Conservation (phyloP, 495 filamentous ascomycete species). For the Oidiodendron maius region DNA sequence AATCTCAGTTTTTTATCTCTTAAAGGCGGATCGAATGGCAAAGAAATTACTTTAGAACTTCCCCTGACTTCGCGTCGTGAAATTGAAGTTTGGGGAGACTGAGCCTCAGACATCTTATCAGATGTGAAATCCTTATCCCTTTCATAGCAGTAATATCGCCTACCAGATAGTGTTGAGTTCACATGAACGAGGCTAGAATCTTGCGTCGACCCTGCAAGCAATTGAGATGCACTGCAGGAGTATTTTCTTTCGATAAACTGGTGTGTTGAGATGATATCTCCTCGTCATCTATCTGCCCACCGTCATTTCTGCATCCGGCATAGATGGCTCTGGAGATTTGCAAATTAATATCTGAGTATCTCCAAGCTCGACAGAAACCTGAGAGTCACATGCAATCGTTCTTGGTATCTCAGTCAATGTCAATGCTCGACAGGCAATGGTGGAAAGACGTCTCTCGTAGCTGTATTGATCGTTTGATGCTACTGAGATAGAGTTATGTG, state of each 20-base stretch:
- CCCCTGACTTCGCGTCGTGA: too few species aligned
- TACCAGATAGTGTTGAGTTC: conserved; percentile 10
- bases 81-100: too few species aligned
- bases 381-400: background rate
- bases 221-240: conserved; percentile 9
- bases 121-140: too few species aligned
- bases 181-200: background rate
- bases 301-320: conserved; percentile 6
- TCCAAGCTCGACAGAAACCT: conserved; percentile 2
- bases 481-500: background rate
- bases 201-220: background rate
- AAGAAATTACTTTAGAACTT: too few species aligned
- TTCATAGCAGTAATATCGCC: too few species aligned
- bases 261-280: conserved; percentile 1
- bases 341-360: background rate
- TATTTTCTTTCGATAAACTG: conserved; percentile 3
- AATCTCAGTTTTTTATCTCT: too few species aligned
- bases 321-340: background rate
- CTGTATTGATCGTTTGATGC: too few species aligned
- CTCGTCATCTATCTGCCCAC: background rate
- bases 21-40: too few species aligned
- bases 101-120: too few species aligned
- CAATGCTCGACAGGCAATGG: background rate
- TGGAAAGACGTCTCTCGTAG: background rate
- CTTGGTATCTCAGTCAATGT: background rate